phyloP scores from a whole-genome alignment of 2,329 filamentous ascomycete genomes.

The Apiospora sp. region DNA sequence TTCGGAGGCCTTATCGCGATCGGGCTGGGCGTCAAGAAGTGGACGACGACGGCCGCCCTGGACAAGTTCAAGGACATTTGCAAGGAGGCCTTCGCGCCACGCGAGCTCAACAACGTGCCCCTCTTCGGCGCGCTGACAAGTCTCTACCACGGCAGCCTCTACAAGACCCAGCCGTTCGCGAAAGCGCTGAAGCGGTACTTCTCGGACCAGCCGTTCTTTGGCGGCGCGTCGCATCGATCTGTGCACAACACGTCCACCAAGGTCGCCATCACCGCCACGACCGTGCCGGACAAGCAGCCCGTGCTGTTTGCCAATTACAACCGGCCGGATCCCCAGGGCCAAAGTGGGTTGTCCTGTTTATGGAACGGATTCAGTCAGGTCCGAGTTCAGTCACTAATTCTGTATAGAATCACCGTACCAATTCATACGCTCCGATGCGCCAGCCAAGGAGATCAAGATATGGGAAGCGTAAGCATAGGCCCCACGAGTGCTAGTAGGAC shows the following conservation, averaged over 20 bases:
- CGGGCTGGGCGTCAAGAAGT: slow-evolving; percentile 43
- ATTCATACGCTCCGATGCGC: slow-evolving; percentile 39
- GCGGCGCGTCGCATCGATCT: slow-evolving; percentile 37
- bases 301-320: slow-evolving; percentile 45
- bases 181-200: slow-evolving; percentile 39
- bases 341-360: slow-evolving; percentile 30
- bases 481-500: neutral
- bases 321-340: slow-evolving; percentile 37
- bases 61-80: slow-evolving; percentile 43
- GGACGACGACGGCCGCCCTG: slow-evolving; percentile 40
- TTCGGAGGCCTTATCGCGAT: slow-evolving; percentile 42
- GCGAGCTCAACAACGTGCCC: slow-evolving; percentile 41
- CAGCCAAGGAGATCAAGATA: slow-evolving; percentile 39
- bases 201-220: slow-evolving; percentile 42
- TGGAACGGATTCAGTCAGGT: neutral
- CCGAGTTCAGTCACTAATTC: neutral
- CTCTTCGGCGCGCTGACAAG: slow-evolving; percentile 40
- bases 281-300: slow-evolving; percentile 34
- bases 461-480: slow-evolving; percentile 43
- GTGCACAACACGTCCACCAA: slow-evolving; percentile 36
- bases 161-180: slow-evolving; percentile 41
- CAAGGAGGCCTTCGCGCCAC: slow-evolving; percentile 38
- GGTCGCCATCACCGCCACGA: slow-evolving; percentile 41
- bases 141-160: slow-evolving; percentile 43
- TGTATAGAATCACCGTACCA: slow-evolving; percentile 37